phyloP scores from a whole-genome alignment of 306 rosid species.

The Glycyrrhiza uralensis region DNA sequence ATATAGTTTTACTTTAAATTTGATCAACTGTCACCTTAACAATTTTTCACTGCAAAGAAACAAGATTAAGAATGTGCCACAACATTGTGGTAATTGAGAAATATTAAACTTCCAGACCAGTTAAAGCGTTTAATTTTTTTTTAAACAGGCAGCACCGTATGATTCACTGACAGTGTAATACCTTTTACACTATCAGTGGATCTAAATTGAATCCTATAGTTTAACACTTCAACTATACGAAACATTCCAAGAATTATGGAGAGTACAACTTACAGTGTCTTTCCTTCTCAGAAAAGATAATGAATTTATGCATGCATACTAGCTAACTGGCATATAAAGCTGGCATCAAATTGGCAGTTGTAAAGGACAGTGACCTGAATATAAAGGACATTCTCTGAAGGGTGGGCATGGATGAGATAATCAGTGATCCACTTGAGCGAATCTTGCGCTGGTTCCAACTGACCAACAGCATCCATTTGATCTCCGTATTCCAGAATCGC shows the following conservation, averaged over 20 bases:
- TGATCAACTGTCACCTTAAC: not conserved
- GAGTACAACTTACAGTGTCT: not conserved
- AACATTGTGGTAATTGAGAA: not conserved
- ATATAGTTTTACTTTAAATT: conserved; percentile 6
- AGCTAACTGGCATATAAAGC: conserved; percentile 7
- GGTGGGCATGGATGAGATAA: conserved; percentile 80
- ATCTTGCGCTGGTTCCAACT: conserved; percentile 61
- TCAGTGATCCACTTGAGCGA: conserved; percentile 95
- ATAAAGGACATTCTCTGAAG: conserved; percentile 73
- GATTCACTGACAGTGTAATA: not conserved
- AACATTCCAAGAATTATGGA: conserved; percentile 8
- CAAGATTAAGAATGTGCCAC: not conserved
- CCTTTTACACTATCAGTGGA: not conserved
- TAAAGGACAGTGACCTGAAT: conserved; percentile 60
- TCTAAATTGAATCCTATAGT: not conserved
- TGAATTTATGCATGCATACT: conserved; percentile 1
- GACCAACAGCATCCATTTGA: conserved; percentile 76
- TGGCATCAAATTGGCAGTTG: not conserved
- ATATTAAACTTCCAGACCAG: not conserved
- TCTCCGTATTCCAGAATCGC: conserved; percentile 90
- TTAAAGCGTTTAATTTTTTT: not conserved
- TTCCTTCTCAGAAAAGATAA: not conserved
- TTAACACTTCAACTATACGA: not conserved
- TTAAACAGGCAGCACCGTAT: not conserved
- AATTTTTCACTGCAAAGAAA: not conserved